Evolutionary conservation across 345 rosid genomes (phyloP).

Genomic region (Rhodamnia rubescens): DNA sequence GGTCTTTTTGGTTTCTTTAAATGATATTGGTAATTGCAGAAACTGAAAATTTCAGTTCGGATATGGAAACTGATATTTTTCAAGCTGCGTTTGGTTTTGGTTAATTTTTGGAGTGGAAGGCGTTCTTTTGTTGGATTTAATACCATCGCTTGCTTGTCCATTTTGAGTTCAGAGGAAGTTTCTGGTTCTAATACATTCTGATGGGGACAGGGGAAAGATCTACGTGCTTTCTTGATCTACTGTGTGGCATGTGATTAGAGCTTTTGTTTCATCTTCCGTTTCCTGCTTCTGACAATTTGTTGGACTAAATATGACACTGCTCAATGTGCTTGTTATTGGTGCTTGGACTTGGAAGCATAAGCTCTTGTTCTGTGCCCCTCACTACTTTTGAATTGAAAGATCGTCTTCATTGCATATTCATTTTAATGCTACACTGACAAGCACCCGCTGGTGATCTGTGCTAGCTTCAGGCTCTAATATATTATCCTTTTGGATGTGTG

Average conservation of each 20-base stretch:
- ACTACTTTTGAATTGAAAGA: neutral
- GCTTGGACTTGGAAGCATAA: neutral
- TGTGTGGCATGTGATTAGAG: neutral
- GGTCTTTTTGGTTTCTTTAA: neutral
- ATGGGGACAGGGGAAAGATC: neutral
- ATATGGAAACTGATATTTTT: neutral
- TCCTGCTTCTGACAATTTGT: neutral
- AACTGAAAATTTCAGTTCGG: neutral
- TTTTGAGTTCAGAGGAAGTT: neutral
- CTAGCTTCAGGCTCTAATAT: neutral
- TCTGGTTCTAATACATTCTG: neutral
- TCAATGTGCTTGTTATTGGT: neutral
- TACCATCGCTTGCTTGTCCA: neutral
- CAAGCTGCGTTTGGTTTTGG: neutral
- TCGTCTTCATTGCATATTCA: neutral
- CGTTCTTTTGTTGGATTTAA: neutral
- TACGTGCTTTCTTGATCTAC: neutral
- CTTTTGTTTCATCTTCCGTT: neutral
- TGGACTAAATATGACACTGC: neutral
- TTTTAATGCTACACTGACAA: neutral
- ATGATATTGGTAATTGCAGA: neutral
- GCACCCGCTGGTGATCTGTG: neutral
- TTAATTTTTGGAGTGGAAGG: neutral
- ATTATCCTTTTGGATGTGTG: neutral
- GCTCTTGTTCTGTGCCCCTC: neutral